Evolutionary conservation across 176 grass and related monocot species (phyloP), one percentile per base, ranked within the genome.

Genomic region (Ananas comosus): DNA sequence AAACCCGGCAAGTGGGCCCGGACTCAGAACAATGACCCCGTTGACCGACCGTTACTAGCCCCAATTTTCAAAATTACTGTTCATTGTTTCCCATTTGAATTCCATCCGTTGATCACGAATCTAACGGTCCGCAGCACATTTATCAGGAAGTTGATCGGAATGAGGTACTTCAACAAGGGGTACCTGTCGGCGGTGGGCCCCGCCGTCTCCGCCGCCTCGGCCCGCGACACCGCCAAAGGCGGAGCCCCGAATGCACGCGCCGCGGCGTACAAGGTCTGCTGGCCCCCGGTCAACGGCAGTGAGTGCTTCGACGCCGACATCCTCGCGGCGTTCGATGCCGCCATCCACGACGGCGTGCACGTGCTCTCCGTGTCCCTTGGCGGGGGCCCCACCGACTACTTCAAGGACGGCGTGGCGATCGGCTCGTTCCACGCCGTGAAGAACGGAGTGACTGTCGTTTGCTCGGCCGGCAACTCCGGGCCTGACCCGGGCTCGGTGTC

Each of bases 221-320:
- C 79, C 50, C 68, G 88, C 4, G 93, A 96, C 81, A 85, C 58
- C 18, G 93, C 89, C 16, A 97, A 87, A 64, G 93, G 93, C 22
- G 89, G 93, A 1, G 86, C 89, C 0, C 93, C 93, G 0, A 12
- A 28, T 4, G 93, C 93, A 1, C 88, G 63, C 48, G 76, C 72
- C 8, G 93, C 93, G 11, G 83, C 93, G 0, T 96, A 96, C 80
- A 96, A 96, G 80, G 92, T 92, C 29, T 96, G 92, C 82, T 96
- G 92, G 88, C 88, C 76, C 22, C 92, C 88, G 12, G 81, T 96
- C 0, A 84, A 89, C 51, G 93, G 86, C 51, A 87, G 81, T 68
- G 93, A 97, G 79, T 97, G 93, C 79, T 87, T 83, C 78, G 93
- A 97, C 51, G 93, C 86, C 21, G 89, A 97, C 68, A 90, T 97